Percentiles rank a stretch among this genome's conserved stretches.
Evolutionary conservation across 1,139 yeast genomes (phyloP).

Genomic region (Pichia sp.): DNA sequence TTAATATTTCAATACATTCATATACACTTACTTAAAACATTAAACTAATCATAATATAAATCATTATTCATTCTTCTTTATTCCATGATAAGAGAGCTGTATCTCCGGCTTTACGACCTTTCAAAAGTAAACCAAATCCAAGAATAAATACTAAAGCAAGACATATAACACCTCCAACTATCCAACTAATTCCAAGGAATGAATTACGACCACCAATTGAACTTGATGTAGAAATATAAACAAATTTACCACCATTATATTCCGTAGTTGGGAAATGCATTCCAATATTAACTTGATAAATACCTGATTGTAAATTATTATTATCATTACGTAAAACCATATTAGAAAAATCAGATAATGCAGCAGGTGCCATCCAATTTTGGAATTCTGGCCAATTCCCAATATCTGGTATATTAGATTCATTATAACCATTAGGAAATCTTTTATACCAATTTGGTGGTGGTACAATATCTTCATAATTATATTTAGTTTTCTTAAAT

Average conservation of each 20-base stretch:
- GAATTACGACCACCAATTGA: slow-evolving; percentile 87
- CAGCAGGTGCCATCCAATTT: slow-evolving; percentile 97
- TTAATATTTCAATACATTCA: too few species aligned
- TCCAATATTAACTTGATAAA: slow-evolving; percentile 66
- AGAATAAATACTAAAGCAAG: slow-evolving; percentile 53
- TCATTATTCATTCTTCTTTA: slow-evolving; percentile 5
- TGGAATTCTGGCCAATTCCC: slow-evolving; percentile 77
- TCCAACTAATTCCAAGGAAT: slow-evolving; percentile 83
- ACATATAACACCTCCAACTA: slow-evolving; percentile 90
- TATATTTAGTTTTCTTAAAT: slow-evolving; percentile 73
- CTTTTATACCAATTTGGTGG: slow-evolving; percentile 89
- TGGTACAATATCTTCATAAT: slow-evolving; percentile 70
- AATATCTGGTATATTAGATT: slow-evolving; percentile 76
- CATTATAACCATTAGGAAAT: slow-evolving; percentile 88
- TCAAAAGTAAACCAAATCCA: slow-evolving; percentile 52
- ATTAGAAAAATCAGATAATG: slow-evolving; percentile 78
- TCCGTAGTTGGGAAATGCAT: slow-evolving; percentile 83
- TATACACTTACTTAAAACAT: too few species aligned
- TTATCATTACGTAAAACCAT: slow-evolving; percentile 75
- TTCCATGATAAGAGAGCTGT: slow-evolving; percentile 71
- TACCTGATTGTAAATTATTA: slow-evolving; percentile 54
- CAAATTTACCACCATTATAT: slow-evolving; percentile 74
- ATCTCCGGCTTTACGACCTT: slow-evolving; percentile 74
- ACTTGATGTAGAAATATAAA: slow-evolving; percentile 76
- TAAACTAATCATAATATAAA: too few species aligned